phyloP scores from a whole-genome alignment of 495 filamentous ascomycete species.

The Penicillium verhagenii region DNA sequence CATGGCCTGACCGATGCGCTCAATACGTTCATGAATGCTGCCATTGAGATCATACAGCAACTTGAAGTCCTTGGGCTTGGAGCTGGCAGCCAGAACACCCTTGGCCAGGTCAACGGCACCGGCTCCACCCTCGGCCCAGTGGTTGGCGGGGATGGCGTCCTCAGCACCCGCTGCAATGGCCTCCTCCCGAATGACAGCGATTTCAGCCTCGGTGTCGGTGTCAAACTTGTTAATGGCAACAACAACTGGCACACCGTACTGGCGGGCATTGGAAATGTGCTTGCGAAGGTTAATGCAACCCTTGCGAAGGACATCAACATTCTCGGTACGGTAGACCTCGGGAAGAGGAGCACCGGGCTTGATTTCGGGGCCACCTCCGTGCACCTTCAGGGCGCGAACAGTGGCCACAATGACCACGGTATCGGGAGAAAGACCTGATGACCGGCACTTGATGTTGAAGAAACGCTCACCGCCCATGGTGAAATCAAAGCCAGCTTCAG shows the following conservation, averaged over 20 bases:
- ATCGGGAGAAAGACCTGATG: conserved; percentile 87
- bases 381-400: conserved; percentile 92
- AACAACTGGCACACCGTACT: conserved; percentile 91
- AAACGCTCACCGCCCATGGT: conserved; percentile 99
- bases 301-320: conserved; percentile 81
- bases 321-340: conserved; percentile 88
- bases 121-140: conserved; percentile 94
- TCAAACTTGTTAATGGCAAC: conserved; percentile 96
- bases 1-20: conserved; percentile 87
- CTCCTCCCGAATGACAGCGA: conserved; percentile 83
- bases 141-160: conserved; percentile 90
- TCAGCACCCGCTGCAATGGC: conserved; percentile 89
- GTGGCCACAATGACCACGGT: conserved; percentile 94
- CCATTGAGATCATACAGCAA: conserved; percentile 81
- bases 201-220: conserved; percentile 91
- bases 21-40: conserved; percentile 84
- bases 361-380: conserved; percentile 92
- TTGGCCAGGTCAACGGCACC: conserved; percentile 89
- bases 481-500: conserved; percentile 98
- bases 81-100: conserved; percentile 76
- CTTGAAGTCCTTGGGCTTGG: conserved; percentile 86
- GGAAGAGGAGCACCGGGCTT: conserved; percentile 77
- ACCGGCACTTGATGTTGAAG: conserved; percentile 99
- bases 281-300: conserved; percentile 94
- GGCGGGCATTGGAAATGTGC: conserved; percentile 83